These are phyloP conservation scores for Aspergillus haitiensis DNA, from an alignment of 495 filamentous ascomycete species.

Conservation along the genomic window DNA sequence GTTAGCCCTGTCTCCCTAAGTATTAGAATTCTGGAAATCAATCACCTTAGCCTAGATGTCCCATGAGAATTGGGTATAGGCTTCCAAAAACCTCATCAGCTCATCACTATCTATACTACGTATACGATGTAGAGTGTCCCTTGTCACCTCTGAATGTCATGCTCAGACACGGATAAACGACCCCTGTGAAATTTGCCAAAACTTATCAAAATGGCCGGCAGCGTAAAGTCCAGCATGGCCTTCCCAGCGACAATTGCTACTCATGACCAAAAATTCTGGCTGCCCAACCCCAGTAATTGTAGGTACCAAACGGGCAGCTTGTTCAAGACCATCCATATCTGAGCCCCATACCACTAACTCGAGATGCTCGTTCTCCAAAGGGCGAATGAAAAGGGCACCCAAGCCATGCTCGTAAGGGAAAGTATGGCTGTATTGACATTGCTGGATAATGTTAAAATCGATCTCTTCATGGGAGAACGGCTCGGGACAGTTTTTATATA, in stretches of 20 bases:
- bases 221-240: slow-evolving; percentile 55
- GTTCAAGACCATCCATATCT: slow-evolving; percentile 45
- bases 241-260: slow-evolving; percentile 46
- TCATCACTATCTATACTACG: neutral
- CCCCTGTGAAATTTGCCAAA: slow-evolving; percentile 50
- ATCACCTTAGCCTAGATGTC: too few species aligned
- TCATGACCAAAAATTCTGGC: slow-evolving; percentile 55
- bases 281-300: slow-evolving; percentile 59
- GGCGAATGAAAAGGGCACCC: slow-evolving; percentile 51
- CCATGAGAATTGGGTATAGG: too few species aligned
- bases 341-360: slow-evolving; percentile 59
- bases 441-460: neutral
- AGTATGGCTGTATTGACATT: slow-evolving; percentile 5
- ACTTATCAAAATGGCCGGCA: slow-evolving; percentile 56
- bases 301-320: slow-evolving; percentile 57
- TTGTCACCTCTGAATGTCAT: neutral
- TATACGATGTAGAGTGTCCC: neutral
- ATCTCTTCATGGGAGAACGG: neutral
- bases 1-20: neutral
- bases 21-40: neutral
- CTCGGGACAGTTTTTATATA: slow-evolving; percentile 3
- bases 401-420: slow-evolving; percentile 38
- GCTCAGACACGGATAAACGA: slow-evolving; percentile 19
- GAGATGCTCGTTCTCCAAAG: slow-evolving; percentile 43
- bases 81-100: too few species aligned